phyloP scores from a whole-genome alignment of 768 basidiomycete genomes.

The Rhodosporidiobolus sp. region DNA sequence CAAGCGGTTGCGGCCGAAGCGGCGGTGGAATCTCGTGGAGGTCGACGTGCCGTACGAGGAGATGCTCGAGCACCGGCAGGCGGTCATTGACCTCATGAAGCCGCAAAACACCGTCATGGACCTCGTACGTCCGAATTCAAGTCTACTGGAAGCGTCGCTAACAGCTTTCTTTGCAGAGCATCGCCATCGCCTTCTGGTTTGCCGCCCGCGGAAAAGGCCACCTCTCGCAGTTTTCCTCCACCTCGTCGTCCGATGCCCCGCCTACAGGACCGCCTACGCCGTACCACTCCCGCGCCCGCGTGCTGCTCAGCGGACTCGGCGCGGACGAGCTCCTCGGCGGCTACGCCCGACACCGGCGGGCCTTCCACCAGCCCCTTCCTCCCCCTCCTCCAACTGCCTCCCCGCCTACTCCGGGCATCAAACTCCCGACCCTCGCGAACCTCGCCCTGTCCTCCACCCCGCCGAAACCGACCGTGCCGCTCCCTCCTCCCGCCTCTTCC shows the following conservation, averaged over 20 bases:
- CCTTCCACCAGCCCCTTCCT: slow-evolving; percentile 53
- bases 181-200: slow-evolving; percentile 88
- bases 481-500: neutral
- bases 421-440: neutral
- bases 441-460: neutral
- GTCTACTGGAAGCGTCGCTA: neutral
- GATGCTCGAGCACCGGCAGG: slow-evolving; percentile 56
- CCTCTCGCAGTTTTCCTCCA: slow-evolving; percentile 6
- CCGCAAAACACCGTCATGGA: slow-evolving; percentile 86
- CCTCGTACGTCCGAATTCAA: slow-evolving; percentile 57
- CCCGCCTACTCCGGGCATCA: neutral
- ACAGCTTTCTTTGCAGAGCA: slow-evolving; percentile 59
- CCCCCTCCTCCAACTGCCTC: neutral
- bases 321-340: slow-evolving; percentile 95
- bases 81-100: slow-evolving; percentile 69
- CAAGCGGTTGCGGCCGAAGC: slow-evolving; percentile 65
- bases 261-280: slow-evolving; percentile 52
- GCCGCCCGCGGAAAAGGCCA: slow-evolving; percentile 74
- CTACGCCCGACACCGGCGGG: slow-evolving; percentile 81
- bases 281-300: slow-evolving; percentile 73
- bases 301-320: slow-evolving; percentile 84
- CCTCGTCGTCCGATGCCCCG: slow-evolving; percentile 14
- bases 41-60: slow-evolving; percentile 79
- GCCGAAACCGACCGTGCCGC: neutral
- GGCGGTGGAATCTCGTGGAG: slow-evolving; percentile 90